Conservation (phyloP, 768 basidiomycete genomes). For the Strobilomyces echinocephalus region DNA sequence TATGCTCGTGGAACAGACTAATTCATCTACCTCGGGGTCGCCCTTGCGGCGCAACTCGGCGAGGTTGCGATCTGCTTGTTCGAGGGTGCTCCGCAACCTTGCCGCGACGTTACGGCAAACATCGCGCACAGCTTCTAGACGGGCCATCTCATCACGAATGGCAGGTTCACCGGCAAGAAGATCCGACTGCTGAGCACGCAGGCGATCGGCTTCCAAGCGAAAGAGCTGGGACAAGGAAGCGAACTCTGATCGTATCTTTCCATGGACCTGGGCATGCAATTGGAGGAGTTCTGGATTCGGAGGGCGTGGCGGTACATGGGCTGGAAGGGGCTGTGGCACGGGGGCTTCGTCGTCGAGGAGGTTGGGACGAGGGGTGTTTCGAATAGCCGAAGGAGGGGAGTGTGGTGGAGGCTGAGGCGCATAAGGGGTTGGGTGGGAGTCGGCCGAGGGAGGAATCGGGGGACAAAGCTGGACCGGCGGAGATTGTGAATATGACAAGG, state of each 20-base stretch:
- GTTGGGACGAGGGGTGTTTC: slow-evolving; percentile 39
- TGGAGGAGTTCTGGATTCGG: slow-evolving; percentile 86
- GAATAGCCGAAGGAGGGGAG: slow-evolving; percentile 16
- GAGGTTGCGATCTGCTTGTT: slow-evolving; percentile 67
- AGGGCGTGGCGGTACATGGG: slow-evolving; percentile 67
- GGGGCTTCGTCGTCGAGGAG: slow-evolving; percentile 59
- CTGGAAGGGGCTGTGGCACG: slow-evolving; percentile 25
- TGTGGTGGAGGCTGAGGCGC: slow-evolving; percentile 10
- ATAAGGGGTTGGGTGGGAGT: slow-evolving; percentile 24
- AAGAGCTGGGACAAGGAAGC: slow-evolving; percentile 64
- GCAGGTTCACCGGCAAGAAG: slow-evolving; percentile 88
- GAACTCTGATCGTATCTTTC: slow-evolving; percentile 68
- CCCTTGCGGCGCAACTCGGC: slow-evolving; percentile 75
- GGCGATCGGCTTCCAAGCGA: slow-evolving; percentile 62
- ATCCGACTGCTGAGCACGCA: slow-evolving; percentile 79
- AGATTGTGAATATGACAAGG: slow-evolving; percentile 26
- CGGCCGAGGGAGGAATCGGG: slow-evolving; percentile 14
- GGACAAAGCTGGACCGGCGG: slow-evolving; percentile 19
- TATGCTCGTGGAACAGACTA: slow-evolving; percentile 92
- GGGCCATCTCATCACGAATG: slow-evolving; percentile 92
- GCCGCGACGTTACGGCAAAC: slow-evolving; percentile 80
- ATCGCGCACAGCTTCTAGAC: slow-evolving; percentile 87
- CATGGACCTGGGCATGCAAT: slow-evolving; percentile 72
- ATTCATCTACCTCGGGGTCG: slow-evolving; percentile 92
- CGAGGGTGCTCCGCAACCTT: slow-evolving; percentile 59